Base-by-base conservation (phyloP, 2,329 filamentous ascomycete genomes). In the Lasiodiplodia gonubiensis region DNA sequence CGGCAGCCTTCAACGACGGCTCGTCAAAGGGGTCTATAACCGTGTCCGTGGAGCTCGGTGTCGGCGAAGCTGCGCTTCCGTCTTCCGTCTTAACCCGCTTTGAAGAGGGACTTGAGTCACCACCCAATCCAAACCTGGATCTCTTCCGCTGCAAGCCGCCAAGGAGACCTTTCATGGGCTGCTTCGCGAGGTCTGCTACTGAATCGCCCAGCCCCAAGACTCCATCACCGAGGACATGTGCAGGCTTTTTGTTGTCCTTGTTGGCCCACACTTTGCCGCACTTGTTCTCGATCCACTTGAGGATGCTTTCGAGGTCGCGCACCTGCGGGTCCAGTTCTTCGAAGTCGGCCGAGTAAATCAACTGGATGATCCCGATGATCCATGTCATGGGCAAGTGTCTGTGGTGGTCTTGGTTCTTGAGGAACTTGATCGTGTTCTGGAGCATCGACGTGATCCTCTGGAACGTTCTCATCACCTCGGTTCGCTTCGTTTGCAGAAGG, bases 201-300 rank as follows among this genome's bases (percentile, higher is more conserved):
- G 52, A 55, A 11, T 55, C 52, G 18, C 52, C 25, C 1, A 55
- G 52, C 1, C 53, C 33, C n/a, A 39, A 4, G 8, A 21, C 11
- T 3, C 53, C 14, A 4, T 55, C 14, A n/a, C 33, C 53, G 30
- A n/a, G 21, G 8, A 51, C 21, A 8, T 23, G 7, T 18, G 52
- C 16, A 3, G 18, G 12, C 33, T 55, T 55, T 14, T n/a, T 27
- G 23, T 27, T 8, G 49, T 21, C 52, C 27, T 39, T 55, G 53
- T 18, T 55, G 18, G 33, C 53, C 25, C 25, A 33, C 1, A n/a
- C 53, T 16, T 6, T 23, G 33, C n/a, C 18, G 53, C 53, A 55
- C 12, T 55, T 55, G 53, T 55, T 55, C 25, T 33, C n/a, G 33
- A 55, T 25, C 53, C 53, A 55, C 25, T 27, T 30, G 11, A 55